Base-by-base conservation (phyloP, 1,284 basidiomycete species). In the Boletus smithii region DNA sequence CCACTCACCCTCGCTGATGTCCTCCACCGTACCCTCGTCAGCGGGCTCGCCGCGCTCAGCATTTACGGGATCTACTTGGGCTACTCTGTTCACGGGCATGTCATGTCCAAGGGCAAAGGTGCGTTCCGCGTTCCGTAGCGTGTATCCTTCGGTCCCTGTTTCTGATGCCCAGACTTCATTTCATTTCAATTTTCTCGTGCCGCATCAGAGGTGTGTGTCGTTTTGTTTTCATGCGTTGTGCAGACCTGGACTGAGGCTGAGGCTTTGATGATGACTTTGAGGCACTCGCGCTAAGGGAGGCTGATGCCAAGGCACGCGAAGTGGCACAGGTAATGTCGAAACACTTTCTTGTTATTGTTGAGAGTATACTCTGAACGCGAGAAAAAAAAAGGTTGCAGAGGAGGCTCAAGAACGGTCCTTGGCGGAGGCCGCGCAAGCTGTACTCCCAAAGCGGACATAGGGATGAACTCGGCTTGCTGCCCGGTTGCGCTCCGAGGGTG, bases 1-100 rank as follows among this genome's bases (percentile, higher is more conserved):
- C 44, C 56, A 0, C 50, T 66, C 30, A 56, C 64, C 11, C 50
- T 69, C 24, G 35, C 61, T 9, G 64, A 66, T 24, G 17, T 66
- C 35, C 51, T 66, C 16, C 67, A 66, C 37, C 62, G 64, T 8
- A 60, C 62, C 18, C 9, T 68, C 22, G 62, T 66, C 43, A 53
- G 53, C 5, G 64, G 64, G 26, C 66, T 66, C 20, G 53, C 60
- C 17, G 55, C 36, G 16, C 54, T 66, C 36, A 57, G 53, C 14
- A 26, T 65, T 8, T 68, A 66, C 31, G 64, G 64, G 26, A 7
- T 69, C n/a, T 65, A 65, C 44, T 41, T 69, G 27, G 67, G 65
- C 8, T 67, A 62, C 44, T 58, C 58, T 14, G 64, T 66, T 10
- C 64, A 66, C 17, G 52, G 44, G 13, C 64, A 66, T 17, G 58